Evolutionary conservation across 495 filamentous ascomycete genomes (phyloP).

Genomic region (Tuber microsphaerosporum): DNA sequence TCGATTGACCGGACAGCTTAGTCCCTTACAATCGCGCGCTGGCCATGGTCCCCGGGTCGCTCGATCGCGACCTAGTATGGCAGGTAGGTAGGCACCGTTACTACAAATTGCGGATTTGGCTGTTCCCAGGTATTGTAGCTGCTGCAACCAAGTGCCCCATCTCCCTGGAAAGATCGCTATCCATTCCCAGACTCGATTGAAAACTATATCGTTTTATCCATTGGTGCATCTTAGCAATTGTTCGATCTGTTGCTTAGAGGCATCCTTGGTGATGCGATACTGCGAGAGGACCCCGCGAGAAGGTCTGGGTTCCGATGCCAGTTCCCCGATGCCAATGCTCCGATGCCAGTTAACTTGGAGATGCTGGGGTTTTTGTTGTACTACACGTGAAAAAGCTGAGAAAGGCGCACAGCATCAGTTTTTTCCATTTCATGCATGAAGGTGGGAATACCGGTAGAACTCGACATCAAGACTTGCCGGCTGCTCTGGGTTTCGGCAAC

Average conservation of each 20-base stretch:
- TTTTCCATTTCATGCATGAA: neutral
- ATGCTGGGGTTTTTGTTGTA: neutral
- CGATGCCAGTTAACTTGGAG: neutral
- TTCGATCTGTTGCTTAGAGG: neutral
- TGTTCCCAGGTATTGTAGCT: neutral
- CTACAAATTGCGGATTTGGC: neutral
- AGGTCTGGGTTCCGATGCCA: neutral
- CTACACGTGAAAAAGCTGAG: neutral
- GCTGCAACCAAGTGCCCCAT: neutral
- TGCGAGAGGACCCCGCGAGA: neutral
- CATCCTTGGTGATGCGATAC: neutral
- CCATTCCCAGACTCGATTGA: neutral
- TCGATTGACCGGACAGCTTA: neutral
- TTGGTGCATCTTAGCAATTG: neutral
- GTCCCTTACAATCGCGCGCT: neutral
- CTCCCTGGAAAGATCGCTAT: neutral
- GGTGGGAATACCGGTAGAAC: neutral
- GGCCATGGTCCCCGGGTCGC: neutral
- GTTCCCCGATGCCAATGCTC: neutral
- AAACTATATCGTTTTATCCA: neutral
- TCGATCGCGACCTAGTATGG: neutral
- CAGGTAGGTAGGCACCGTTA: neutral
- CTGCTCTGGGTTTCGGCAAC: neutral
- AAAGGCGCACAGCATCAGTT: neutral
- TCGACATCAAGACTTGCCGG: neutral